Evolutionary conservation across 331 rosid species (phyloP).

Genomic region (Erythrophleum ivorense): DNA sequence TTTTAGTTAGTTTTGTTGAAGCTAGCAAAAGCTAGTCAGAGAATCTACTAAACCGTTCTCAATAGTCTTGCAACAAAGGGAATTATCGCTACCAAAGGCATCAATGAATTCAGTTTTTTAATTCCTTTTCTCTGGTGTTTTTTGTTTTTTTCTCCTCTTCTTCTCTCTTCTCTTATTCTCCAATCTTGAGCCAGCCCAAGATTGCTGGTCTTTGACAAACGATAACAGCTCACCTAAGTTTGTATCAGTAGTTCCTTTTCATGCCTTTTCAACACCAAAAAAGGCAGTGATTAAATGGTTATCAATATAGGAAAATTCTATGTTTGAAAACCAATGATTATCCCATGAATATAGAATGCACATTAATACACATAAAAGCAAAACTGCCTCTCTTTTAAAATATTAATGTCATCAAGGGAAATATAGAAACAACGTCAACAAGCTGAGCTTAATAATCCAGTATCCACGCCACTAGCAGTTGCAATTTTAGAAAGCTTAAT

Average conservation of each 20-base stretch:
- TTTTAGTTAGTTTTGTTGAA: not conserved
- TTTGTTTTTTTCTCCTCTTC: too few species aligned
- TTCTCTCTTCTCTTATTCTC: too few species aligned
- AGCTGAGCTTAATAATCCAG: conserved; percentile 23
- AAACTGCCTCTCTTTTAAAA: conserved; percentile 35
- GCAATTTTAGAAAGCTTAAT: conserved; percentile 31
- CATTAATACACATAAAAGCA: conserved; percentile 20
- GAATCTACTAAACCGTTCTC: not conserved
- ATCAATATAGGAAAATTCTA: not conserved
- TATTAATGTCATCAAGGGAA: conserved; percentile 29
- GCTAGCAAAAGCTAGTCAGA: not conserved
- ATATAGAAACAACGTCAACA: conserved; percentile 40
- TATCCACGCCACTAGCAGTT: conserved; percentile 37
- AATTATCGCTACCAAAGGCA: not conserved
- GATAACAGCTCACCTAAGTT: not conserved
- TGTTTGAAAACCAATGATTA: not conserved
- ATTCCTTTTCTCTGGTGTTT: too few species aligned
- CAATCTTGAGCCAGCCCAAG: too few species aligned
- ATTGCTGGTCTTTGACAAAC: too few species aligned
- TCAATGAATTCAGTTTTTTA: not conserved
- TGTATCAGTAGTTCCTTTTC: not conserved
- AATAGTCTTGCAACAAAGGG: not conserved
- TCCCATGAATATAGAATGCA: not conserved
- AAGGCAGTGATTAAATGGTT: not conserved
- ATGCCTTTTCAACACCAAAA: not conserved